Evolutionary conservation across 768 basidiomycete species (phyloP), one percentile per base, ranked within the genome.

Genomic region (Amanita rimosa): DNA sequence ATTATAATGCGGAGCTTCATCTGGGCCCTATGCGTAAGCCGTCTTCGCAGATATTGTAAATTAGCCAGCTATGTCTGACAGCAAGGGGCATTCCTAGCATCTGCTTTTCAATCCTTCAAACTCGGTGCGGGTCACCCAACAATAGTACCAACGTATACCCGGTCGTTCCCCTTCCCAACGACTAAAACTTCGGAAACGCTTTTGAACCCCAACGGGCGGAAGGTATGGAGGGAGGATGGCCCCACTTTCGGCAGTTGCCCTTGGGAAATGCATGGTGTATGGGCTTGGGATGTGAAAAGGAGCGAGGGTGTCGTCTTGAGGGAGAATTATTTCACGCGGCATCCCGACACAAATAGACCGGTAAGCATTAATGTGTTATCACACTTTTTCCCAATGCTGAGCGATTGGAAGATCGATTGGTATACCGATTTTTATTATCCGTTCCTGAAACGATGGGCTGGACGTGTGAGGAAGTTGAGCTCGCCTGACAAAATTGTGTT

Each of bases 1-100:
- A 97, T 64, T 96, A 96, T 62, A 96, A 92, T 52, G 93, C 92
- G 1, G 93, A 97, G 58, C 77, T 99, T 11, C 94, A 96, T 57
- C 73, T 97, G 33, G 75, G 80, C 3, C 69, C 81, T 55, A 74
- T 85, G 54, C 85, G 88, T 83, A 61, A 71, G 84, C 78, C 38
- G 26, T 6, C 11, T 24, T 4, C 11, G 9, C 29, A 26, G 45
- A 37, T 21, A 6, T n/a, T n/a, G n/a, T 29, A 29, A 29, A 29
- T 3, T 10, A 31, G 6, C n/a, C 44, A 22, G 4, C 26, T 8
- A 33, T 14, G 50, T 45, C 43, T 50, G 10, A 50, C 13, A 3
- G 31, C 38, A 33, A 19, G 33, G 6, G 14, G 34, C n/a, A 13
- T 46, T 9, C 40, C n/a, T 51, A 85, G 90, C 92, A 13, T 84